Evolutionary conservation across 2,329 filamentous ascomycete species (phyloP).

Genomic region (Ceratocystiopsis sp.): DNA sequence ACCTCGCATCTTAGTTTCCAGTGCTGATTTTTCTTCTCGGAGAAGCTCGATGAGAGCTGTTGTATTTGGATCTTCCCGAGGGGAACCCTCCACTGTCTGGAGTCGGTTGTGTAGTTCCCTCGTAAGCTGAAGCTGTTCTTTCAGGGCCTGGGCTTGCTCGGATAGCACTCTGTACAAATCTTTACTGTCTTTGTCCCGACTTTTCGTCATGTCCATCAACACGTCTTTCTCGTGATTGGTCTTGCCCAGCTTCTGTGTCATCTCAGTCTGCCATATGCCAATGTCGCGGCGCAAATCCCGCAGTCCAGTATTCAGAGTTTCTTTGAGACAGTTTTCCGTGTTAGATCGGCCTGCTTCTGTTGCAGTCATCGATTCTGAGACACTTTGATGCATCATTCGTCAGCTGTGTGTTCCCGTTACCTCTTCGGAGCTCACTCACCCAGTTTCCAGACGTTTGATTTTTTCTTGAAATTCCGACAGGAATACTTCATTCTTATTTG

Average conservation of each 20-base stretch:
- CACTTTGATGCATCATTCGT: no score
- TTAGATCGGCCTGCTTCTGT: not conserved
- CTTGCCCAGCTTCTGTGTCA: not conserved
- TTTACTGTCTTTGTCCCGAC: conserved; percentile 1
- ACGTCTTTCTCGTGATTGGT: not conserved
- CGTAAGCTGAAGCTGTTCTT: not conserved
- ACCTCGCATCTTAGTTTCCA: conserved; percentile 2
- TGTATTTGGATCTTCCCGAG: conserved; percentile 1
- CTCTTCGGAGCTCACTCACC: no score
- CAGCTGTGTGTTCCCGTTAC: not conserved
- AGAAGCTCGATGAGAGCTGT: not conserved
- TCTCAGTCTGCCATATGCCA: not conserved
- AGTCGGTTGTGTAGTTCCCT: not conserved
- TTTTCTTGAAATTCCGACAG: no score
- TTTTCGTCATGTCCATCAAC: conserved; percentile 1
- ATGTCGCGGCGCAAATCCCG: not conserved
- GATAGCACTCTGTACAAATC: not conserved
- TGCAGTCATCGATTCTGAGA: not conserved
- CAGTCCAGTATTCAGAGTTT: not conserved
- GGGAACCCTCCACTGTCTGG: not conserved
- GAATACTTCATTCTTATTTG: no score
- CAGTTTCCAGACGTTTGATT: no score
- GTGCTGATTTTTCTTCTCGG: not conserved
- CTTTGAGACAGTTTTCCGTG: no score
- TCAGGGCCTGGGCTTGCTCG: not conserved